Evolutionary conservation across 2,329 filamentous ascomycete species (phyloP).

Genomic region (Penicillium sp.): DNA sequence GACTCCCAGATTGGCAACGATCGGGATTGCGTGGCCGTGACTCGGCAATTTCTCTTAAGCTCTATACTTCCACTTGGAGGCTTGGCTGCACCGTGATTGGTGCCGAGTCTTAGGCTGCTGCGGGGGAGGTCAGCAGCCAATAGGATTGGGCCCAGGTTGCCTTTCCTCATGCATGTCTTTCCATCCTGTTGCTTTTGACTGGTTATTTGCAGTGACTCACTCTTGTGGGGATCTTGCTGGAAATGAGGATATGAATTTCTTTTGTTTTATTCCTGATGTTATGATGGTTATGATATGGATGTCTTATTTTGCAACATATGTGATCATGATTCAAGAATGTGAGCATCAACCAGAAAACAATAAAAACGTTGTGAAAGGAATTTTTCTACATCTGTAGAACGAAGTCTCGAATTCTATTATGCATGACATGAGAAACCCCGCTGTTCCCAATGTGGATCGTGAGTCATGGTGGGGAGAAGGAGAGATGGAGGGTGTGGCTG

Average conservation of each 20-base stretch:
- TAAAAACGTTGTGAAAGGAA: no score
- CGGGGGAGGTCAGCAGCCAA: slow-evolving; percentile 2
- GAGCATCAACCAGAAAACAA: no score
- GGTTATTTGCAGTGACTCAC: slow-evolving; percentile 4
- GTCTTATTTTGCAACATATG: no score
- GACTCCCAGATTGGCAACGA: slow-evolving; percentile 12
- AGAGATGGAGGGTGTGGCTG: no score
- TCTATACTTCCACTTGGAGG: slow-evolving; percentile 8
- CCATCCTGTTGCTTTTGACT: slow-evolving; percentile 2
- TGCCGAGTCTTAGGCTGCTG: background rate
- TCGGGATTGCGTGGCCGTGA: slow-evolving; percentile 7
- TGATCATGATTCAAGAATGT: no score
- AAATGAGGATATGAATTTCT: slow-evolving; percentile 3
- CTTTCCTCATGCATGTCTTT: slow-evolving; percentile 2
- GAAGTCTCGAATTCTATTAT: no score
- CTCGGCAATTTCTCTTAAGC: slow-evolving; percentile 4
- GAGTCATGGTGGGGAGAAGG: no score
- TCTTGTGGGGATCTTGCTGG: background rate
- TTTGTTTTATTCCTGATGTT: no score
- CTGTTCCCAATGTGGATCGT: no score
- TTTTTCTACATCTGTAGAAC: no score
- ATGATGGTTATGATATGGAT: no score
- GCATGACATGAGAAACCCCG: no score
- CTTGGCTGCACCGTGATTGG: slow-evolving; percentile 11
- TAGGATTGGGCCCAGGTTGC: background rate